These are phyloP conservation scores for Heliosperma pusillum DNA, from an alignment of 148 eudicot genomes.

Conservation along the genomic window DNA sequence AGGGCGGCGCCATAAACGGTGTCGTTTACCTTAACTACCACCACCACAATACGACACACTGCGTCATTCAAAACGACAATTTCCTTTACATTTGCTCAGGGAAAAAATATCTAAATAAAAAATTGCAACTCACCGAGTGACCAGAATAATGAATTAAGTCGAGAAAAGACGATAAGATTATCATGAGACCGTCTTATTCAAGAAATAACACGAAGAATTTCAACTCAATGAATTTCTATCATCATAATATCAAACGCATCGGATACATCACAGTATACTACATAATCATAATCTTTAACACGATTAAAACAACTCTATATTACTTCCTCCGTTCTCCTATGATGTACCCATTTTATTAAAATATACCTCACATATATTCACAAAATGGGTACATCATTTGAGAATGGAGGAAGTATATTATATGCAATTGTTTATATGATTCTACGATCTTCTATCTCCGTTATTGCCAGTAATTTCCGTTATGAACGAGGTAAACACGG, in stretches of 20 bases:
- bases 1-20: conserved; percentile 3
- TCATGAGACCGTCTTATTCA: neutral
- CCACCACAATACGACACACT: conserved; percentile 5
- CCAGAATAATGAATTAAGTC: neutral
- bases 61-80: conserved; percentile 11
- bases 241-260: conserved; percentile 1
- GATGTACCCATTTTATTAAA: too few species aligned
- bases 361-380: too few species aligned
- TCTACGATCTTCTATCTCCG: neutral
- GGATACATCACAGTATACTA: conserved; percentile 6
- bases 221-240: neutral
- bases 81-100: neutral
- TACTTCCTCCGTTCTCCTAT: too few species aligned
- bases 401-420: too few species aligned
- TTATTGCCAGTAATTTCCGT: conserved; percentile 62
- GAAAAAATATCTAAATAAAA: neutral
- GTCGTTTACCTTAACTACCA: neutral
- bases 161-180: neutral
- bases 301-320: conserved; percentile 3
- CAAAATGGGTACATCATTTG: too few species aligned
- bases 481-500: conserved; percentile 38
- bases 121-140: neutral
- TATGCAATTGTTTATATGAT: neutral
- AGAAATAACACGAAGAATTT: neutral
- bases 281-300: neutral